phyloP scores from a whole-genome alignment of 169 alveolate genomes.

The Eimeria praecox region DNA sequence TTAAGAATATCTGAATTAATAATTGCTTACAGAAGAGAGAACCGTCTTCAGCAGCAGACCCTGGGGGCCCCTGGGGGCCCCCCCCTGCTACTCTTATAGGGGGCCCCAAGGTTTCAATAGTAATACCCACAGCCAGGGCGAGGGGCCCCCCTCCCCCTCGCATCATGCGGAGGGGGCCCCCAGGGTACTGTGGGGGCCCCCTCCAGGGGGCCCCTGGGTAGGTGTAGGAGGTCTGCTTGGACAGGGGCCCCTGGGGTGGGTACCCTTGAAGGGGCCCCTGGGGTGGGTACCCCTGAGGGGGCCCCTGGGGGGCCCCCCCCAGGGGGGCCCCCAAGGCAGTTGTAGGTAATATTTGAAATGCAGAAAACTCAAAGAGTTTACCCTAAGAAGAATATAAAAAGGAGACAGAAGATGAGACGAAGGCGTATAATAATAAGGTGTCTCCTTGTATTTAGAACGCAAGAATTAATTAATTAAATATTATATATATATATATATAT shows the following conservation, averaged over 20 bases:
- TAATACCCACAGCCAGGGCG: background rate
- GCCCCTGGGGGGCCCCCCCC: background rate
- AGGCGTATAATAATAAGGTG: no score
- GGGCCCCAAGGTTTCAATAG: background rate
- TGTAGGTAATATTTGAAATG: background rate
- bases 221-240: background rate
- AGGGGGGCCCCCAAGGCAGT: background rate
- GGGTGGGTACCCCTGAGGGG: background rate
- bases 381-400: background rate
- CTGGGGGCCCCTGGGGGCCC: constrained; percentile 2
- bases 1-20: no score
- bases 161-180: constrained; percentile 33
- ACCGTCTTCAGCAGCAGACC: no score
- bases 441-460: no score
- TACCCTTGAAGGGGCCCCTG: background rate
- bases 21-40: background rate
- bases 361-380: background rate
- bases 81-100: background rate
- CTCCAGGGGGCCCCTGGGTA: background rate
- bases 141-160: background rate
- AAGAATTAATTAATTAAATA: no score
- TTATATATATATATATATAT: no score
- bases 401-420: background rate
- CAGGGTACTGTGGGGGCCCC: background rate
- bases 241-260: background rate